A percentile compares a stretch with the other conserved stretches of the same genome.
These are phyloP conservation scores for Hymenoscyphus albidus DNA, from an alignment of 2,329 filamentous ascomycete species.

Conservation along the genomic window DNA sequence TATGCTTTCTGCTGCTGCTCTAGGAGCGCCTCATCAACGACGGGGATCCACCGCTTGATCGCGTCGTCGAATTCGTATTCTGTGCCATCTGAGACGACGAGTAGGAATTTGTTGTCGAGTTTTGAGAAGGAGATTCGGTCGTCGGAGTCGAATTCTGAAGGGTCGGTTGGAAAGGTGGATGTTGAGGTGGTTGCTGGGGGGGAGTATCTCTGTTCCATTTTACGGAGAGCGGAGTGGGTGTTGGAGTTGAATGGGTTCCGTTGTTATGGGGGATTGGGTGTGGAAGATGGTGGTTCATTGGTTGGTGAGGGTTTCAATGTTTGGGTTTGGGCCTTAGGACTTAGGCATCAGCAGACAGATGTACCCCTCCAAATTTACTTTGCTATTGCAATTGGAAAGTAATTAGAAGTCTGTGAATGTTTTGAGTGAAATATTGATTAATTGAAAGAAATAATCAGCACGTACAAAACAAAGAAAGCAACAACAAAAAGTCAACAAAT, in stretches of 20 bases:
- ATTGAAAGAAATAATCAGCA: neutral
- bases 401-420: neutral
- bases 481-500: neutral
- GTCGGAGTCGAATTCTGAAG: slow-evolving; percentile 62
- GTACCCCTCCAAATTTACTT: slow-evolving; percentile 2
- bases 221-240: neutral
- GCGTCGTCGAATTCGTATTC: slow-evolving; percentile 79
- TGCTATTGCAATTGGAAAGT: neutral
- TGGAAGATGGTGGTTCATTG: neutral
- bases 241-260: neutral
- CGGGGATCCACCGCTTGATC: slow-evolving; percentile 70
- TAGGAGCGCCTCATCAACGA: slow-evolving; percentile 58
- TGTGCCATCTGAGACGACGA: slow-evolving; percentile 77
- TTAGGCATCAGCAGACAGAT: neutral
- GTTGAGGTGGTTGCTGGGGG: slow-evolving; percentile 1
- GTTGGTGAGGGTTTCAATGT: neutral
- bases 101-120: slow-evolving; percentile 74
- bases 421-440: neutral
- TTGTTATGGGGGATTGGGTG: neutral
- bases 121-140: slow-evolving; percentile 84
- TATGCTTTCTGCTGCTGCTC: slow-evolving; percentile 61
- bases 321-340: neutral
- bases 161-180: slow-evolving; percentile 31
- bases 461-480: too few species aligned
- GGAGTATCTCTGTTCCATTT: slow-evolving; percentile 7